A percentile compares a stretch with the other conserved stretches of the same genome.
Conservation (phyloP, 1,284 basidiomycete genomes). For the Cutaneotrichosporon curvatum region DNA sequence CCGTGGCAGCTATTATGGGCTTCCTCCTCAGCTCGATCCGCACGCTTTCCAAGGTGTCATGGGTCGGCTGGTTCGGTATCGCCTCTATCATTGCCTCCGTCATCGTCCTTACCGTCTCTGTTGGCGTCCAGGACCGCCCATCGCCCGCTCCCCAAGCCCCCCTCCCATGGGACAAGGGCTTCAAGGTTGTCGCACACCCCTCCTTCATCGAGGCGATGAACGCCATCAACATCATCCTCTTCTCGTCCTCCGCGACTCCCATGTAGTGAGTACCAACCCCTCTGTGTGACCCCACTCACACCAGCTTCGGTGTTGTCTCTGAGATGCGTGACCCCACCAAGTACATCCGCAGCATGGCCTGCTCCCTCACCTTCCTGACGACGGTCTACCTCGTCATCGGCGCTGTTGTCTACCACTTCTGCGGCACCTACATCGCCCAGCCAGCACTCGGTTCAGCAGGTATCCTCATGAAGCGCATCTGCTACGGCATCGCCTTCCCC, state of each 20-base stretch:
- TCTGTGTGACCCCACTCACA: no score
- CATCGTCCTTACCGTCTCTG: constrained; percentile 41
- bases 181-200: constrained; percentile 8
- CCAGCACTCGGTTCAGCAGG: constrained; percentile 44
- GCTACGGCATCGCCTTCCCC: constrained; percentile 44
- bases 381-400: constrained; percentile 35
- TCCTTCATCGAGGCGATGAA: constrained; percentile 37
- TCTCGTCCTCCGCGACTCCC: constrained; percentile 32
- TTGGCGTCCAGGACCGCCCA: constrained; percentile 36
- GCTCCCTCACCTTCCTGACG: constrained; percentile 30
- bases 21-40: constrained; percentile 34
- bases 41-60: constrained; percentile 40
- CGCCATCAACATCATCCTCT: constrained; percentile 36
- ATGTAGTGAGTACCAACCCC: no score
- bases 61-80: constrained; percentile 40
- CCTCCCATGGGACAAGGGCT: background rate
- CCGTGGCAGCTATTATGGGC: constrained; percentile 29
- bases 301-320: constrained; percentile 19
- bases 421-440: constrained; percentile 40
- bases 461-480: constrained; percentile 39
- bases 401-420: constrained; percentile 26
- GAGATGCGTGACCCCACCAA: constrained; percentile 34
- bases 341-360: constrained; percentile 24
- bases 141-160: no score
- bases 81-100: constrained; percentile 34